A percentile compares a stretch with the other conserved stretches of the same genome.
Conservation (phyloP, 2,329 filamentous ascomycete genomes). For the Paraphoma chrysanthemicola region DNA sequence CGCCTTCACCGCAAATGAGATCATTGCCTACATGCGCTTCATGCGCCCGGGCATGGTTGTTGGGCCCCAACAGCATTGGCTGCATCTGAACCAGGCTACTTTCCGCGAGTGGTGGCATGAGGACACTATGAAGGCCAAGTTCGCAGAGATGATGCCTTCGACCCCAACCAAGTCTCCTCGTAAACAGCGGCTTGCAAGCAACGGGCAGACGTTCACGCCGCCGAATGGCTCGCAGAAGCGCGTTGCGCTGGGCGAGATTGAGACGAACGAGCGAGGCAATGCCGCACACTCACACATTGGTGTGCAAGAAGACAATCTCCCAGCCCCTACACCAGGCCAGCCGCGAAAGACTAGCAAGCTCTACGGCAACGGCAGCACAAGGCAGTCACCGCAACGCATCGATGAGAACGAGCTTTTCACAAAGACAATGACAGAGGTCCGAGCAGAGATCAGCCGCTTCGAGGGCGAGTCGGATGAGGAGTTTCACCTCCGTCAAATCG, state of each 20-base stretch:
- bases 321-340: slow-evolving; percentile 93
- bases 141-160: slow-evolving; percentile 67
- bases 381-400: slow-evolving; percentile 42
- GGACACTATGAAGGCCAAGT: slow-evolving; percentile 79
- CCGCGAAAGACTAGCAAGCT: slow-evolving; percentile 85
- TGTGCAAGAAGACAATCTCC: slow-evolving; percentile 88
- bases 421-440: slow-evolving; percentile 65
- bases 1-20: slow-evolving; percentile 95
- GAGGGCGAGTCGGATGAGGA: slow-evolving; percentile 81
- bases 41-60: slow-evolving; percentile 99
- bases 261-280: slow-evolving; percentile 71
- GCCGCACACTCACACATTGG: slow-evolving; percentile 59
- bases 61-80: slow-evolving; percentile 97
- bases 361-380: slow-evolving; percentile 63
- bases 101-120: slow-evolving; percentile 99
- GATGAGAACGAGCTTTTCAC: slow-evolving; percentile 60
- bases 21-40: slow-evolving; percentile 98
- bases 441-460: slow-evolving; percentile 65
- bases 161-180: slow-evolving; percentile 64
- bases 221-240: slow-evolving; percentile 80
- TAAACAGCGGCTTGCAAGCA: slow-evolving; percentile 62
- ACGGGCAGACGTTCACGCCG: slow-evolving; percentile 79
- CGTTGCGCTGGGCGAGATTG: slow-evolving; percentile 91
- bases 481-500: slow-evolving; percentile 70
- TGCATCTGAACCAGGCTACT: slow-evolving; percentile 93